Conservation (phyloP, 805 yeast species). For the Teunomyces atbi region DNA sequence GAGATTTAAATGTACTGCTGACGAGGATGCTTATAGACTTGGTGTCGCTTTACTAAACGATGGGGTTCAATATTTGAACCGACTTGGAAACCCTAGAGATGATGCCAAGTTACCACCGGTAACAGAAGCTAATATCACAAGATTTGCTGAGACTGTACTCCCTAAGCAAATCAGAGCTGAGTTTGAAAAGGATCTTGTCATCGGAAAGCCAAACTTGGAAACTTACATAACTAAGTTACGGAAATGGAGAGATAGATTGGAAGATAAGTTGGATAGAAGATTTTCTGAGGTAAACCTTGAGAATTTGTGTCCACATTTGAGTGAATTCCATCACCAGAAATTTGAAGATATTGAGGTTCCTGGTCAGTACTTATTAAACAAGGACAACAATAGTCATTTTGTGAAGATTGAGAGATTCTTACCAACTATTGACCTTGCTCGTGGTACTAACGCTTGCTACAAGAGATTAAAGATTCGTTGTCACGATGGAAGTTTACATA, state of each 20-base stretch:
- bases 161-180: constrained; percentile 87
- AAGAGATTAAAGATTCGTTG: constrained; percentile 88
- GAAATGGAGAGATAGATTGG: constrained; percentile 90
- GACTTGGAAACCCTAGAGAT: constrained; percentile 82
- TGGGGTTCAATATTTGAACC: constrained; percentile 85
- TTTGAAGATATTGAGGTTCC: constrained; percentile 98
- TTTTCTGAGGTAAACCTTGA: constrained; percentile 80
- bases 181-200: constrained; percentile 87
- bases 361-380: constrained; percentile 88
- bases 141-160: constrained; percentile 89
- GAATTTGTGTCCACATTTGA: constrained; percentile 87
- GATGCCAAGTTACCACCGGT: constrained; percentile 87
- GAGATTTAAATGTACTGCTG: constrained; percentile 88
- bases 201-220: constrained; percentile 84
- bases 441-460: constrained; percentile 89
- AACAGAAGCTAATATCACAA: constrained; percentile 81
- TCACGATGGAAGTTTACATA: constrained; percentile 86
- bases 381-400: constrained; percentile 87
- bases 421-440: constrained; percentile 81
- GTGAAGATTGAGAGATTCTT: constrained; percentile 90
- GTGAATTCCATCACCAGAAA: constrained; percentile 97
- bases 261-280: constrained; percentile 85
- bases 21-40: constrained; percentile 92
- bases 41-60: constrained; percentile 91
- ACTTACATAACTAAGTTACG: constrained; percentile 79